Base-by-base conservation (phyloP, 768 basidiomycete genomes). In the Agaricus subrufescens region DNA sequence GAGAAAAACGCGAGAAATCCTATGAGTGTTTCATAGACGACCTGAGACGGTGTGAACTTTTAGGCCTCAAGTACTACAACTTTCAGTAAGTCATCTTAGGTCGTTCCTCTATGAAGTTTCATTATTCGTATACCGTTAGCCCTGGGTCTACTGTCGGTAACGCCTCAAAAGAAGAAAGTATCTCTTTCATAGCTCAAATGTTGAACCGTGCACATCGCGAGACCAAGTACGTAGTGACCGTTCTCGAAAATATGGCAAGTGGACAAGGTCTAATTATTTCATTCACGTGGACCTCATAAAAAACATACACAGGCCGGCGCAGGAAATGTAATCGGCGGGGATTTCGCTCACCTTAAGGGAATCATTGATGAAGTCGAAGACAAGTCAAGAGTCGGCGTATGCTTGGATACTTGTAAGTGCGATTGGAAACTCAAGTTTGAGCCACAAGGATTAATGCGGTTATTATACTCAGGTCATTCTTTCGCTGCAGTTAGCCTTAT, bases 1-100 rank as follows among this genome's bases (percentile, higher is more conserved):
- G 86, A 7, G 73, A 74, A 23, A 91, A 88, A 57, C 78, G 87
- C 1, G 75, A 82, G 60, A 88, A 89, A 61, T 84, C 85, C 0
- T 91, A 84, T 58, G 75, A 79, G 19, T 94, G 91, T 65, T 94
- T 95, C 66, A 61, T 92, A 7, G 93, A 94, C 55, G 93, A 95
- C 56, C 71, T 94, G 26, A 76, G 78, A 64, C 74, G 93, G 48
- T 92, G 91, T 62, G 88, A 92, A 62, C 76, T 77, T 57, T 79
- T 95, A 15, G 91, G 87, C 0, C 74, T 94, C 19, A 71, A 74
- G 52, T 66, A 87, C 4, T 94, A 90, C 67, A 94, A 94, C 65
- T 91, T 94, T 66, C 92, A 94, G 92, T 92, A 54, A 40, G 89
- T 42, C 4, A 12, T 40, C 31, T 15, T 15, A 19, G 19, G 31